Conservation (phyloP, 2,329 filamentous ascomycete species). For the Colletotrichum limetticola region DNA sequence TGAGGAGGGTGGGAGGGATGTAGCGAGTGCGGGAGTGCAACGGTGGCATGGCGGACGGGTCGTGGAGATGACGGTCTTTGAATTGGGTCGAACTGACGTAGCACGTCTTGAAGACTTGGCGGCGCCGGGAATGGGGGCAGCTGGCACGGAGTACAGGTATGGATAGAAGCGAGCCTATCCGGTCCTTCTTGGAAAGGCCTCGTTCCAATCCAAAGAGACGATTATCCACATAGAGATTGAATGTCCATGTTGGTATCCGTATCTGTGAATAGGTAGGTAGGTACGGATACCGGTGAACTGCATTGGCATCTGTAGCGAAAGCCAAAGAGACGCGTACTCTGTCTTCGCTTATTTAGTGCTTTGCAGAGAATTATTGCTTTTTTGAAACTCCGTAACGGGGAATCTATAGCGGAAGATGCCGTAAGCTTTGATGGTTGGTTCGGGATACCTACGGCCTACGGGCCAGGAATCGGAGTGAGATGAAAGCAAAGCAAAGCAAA, state of each 20-base stretch:
- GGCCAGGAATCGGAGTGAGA: neutral
- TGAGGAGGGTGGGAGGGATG: conserved; percentile 22
- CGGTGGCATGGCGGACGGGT: conserved; percentile 21
- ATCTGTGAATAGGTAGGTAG: neutral
- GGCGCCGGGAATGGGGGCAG: neutral
- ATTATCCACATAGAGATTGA: neutral
- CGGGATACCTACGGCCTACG: neutral
- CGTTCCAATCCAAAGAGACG: neutral
- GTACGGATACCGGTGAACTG: no score
- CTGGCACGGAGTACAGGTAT: no score
- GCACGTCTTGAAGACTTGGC: neutral
- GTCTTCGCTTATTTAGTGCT: conserved; percentile 16
- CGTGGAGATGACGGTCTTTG: conserved; percentile 1
- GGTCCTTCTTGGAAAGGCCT: conserved; percentile 5
- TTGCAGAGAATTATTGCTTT: conserved; percentile 7
- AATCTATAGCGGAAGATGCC: conserved; percentile 16
- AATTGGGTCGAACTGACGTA: neutral
- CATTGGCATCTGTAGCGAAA: neutral
- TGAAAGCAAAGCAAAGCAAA: neutral
- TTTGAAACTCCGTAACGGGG: neutral
- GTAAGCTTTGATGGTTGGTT: neutral
- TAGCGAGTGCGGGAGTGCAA: conserved; percentile 19
- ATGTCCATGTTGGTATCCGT: neutral
- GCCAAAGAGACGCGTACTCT: conserved; percentile 24
- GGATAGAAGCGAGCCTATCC: neutral